These are phyloP conservation scores for Melampsora medusae DNA, from an alignment of 1,284 basidiomycete species.

Conservation along the genomic window DNA sequence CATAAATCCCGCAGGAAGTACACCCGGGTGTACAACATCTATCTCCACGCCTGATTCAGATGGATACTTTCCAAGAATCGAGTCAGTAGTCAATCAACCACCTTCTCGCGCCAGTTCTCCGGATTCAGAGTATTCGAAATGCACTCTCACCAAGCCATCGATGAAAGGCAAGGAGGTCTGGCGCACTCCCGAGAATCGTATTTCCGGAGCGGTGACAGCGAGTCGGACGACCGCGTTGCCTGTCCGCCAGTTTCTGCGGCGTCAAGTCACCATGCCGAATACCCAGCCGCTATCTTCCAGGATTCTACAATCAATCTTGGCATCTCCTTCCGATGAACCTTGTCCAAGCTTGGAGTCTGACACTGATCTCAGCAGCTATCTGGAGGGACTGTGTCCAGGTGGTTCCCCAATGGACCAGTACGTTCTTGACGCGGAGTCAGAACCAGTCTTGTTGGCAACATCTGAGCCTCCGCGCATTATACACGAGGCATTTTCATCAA, in stretches of 20 bases:
- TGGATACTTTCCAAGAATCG: neutral
- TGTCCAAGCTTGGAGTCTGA: too few species aligned
- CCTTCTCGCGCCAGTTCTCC: neutral
- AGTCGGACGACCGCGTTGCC: slow-evolving; percentile 14
- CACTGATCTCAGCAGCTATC: too few species aligned
- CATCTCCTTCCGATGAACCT: neutral
- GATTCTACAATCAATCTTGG: slow-evolving; percentile 28
- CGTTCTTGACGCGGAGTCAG: too few species aligned
- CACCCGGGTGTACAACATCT: neutral
- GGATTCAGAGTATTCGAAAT: neutral
- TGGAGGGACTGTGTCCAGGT: too few species aligned
- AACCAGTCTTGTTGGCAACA: too few species aligned
- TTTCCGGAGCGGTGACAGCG: slow-evolving; percentile 12
- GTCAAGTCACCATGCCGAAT: slow-evolving; percentile 11
- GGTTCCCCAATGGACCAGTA: too few species aligned
- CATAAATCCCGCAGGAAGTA: neutral
- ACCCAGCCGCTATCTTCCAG: slow-evolving; percentile 27
- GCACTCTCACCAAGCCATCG: neutral
- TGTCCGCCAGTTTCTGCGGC: slow-evolving; percentile 4
- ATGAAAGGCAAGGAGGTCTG: neutral
- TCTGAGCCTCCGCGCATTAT: too few species aligned
- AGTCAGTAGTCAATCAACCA: neutral
- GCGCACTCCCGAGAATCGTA: slow-evolving; percentile 16
- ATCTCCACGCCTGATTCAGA: neutral
- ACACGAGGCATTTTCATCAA: too few species aligned